phyloP scores from a whole-genome alignment of 2,329 filamentous ascomycete genomes.

The Fusarium fujikuroi region DNA sequence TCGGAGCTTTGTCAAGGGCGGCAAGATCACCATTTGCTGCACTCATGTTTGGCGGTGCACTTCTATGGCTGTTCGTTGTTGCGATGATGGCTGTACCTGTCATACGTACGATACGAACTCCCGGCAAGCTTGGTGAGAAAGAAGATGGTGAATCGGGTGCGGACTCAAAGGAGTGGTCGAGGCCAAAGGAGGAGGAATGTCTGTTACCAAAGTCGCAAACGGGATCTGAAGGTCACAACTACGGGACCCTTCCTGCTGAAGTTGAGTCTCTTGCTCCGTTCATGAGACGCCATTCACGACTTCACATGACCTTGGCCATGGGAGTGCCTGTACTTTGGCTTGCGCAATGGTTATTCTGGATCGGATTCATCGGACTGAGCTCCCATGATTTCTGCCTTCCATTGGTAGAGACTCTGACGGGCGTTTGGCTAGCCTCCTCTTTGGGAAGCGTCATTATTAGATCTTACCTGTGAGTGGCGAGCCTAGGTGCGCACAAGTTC shows the following conservation, averaged over 20 bases:
- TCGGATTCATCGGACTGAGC: conserved; percentile 18
- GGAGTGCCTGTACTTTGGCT: background rate
- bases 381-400: background rate
- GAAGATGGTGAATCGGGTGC: rapidly evolving
- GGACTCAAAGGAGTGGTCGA: rapidly evolving
- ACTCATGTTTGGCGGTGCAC: conserved; percentile 16
- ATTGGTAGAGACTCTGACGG: rapidly evolving
- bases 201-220: background rate
- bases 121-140: background rate
- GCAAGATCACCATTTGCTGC: background rate
- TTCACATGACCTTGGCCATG: background rate
- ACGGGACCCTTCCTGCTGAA: background rate
- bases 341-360: conserved; percentile 29
- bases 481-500: background rate
- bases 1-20: background rate
- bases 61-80: conserved; percentile 1
- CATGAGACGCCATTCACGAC: background rate
- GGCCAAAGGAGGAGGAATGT: background rate
- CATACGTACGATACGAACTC: background rate
- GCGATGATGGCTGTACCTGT: background rate
- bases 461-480: background rate
- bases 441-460: background rate
- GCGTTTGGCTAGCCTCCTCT: background rate
- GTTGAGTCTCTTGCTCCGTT: background rate
- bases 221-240: rapidly evolving